Base-by-base conservation (phyloP, 306 rosid genomes). In the Medicago lupulina region DNA sequence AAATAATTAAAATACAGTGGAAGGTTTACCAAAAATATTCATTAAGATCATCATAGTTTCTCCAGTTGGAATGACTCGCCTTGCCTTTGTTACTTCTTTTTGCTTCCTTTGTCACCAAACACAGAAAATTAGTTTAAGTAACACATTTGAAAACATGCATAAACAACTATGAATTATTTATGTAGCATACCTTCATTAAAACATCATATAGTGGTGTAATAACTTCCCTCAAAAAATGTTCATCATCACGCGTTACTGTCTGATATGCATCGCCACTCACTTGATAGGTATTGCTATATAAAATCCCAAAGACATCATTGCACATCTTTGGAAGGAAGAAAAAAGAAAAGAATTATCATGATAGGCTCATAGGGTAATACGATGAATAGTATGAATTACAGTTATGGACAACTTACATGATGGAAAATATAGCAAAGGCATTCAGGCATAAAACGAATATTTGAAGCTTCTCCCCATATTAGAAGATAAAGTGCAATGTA, bases 391-490 rank as follows among this genome's bases (percentile, higher is more conserved):
- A 19, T 13, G 59, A 71, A 39, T 43, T 44, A 54, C 4, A 62
- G 5, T 49, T 46, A 74, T 36, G 67, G 70, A 75, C 74, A 77
- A 80, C 91, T 78, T 83, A 96, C 99, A 81, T 85, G 80, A 83
- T 96, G 99, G 85, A 96, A 96, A 75, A 96, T 89, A 76, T 90
- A 96, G 91, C 99, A 96, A 63, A 96, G 73, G 83, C 99, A 96
- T 88, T 96, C 99, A 62, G 99, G 97, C 99, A 96, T 96, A 87
- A 96, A 96, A 50, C 99, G 96, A 79, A 90, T 55, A 79, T 96
- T 96, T 82, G 99, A 92, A 86, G 99, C 99, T 89, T 96, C 99
- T 43, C 99, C 99, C 99, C 99, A 96, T 74, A 96, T 90, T 77
- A 96, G 97, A 87, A 96, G 88, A 89, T 92, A 92, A 76, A 96